A percentile compares a stretch with the other conserved stretches of the same genome.
Conservation (phyloP, 2,329 filamentous ascomycete genomes). For the Pseudogymnoascus sp. region DNA sequence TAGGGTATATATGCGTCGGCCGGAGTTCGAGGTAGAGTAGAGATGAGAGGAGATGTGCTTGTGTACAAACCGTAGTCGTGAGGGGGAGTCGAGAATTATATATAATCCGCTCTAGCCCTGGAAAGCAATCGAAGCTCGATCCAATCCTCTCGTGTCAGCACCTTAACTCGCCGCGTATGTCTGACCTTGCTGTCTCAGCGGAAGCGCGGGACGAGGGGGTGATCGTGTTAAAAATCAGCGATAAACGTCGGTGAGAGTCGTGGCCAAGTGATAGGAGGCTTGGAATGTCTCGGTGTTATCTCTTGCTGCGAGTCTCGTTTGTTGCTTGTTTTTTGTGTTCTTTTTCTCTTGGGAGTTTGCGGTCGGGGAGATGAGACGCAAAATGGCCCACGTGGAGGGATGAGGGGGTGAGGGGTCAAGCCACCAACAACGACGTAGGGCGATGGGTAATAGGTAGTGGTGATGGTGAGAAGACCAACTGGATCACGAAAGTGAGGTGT, state of each 20-base stretch:
- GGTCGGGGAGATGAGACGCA: neutral
- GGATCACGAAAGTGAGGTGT: neutral
- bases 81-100: neutral
- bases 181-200: neutral
- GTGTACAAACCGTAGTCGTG: neutral
- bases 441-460: neutral
- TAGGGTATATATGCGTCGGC: neutral
- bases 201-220: neutral
- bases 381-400: neutral
- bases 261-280: neutral
- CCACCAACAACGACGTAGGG: neutral
- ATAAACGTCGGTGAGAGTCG: neutral
- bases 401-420: neutral
- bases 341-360: neutral
- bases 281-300: neutral
- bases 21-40: neutral
- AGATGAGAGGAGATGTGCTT: neutral
- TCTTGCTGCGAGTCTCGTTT: neutral
- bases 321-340: too few relatives aligned
- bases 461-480: neutral
- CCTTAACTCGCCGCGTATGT: neutral
- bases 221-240: neutral
- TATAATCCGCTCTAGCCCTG: neutral
- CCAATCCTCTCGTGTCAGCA: neutral
- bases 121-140: neutral